Evolutionary conservation across 2,329 filamentous ascomycete species (phyloP), one percentile per base, ranked within the genome.

Genomic region (Nemania abortiva): DNA sequence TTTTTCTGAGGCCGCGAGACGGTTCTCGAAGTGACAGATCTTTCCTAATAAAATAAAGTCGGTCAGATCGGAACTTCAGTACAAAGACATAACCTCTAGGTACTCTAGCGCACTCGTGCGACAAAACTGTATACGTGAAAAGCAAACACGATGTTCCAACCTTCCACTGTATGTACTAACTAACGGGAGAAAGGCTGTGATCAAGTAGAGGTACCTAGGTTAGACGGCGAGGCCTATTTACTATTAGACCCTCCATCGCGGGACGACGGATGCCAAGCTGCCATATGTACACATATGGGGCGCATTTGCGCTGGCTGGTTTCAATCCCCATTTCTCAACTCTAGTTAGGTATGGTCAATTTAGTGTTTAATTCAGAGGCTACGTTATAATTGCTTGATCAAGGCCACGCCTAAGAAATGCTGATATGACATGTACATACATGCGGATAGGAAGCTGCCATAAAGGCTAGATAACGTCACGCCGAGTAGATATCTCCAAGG

Each of bases 231-330:
- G 49, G 24, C 22, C 49, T 27, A 47, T 47, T 47, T 47, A n/a
- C n/a, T n/a, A n/a, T n/a, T n/a, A 63, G 34, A 18, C 27, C 68
- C 52, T 57, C 55, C 64, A 65, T 70, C 52, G 6, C 61, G 68
- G 65, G 53, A 68, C 45, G 52, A 53, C 68, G 68, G 65, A 56
- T 56, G 68, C 61, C 65, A 68, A 70, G 68, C 49, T 47, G 50
- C 55, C 55, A 62, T 47, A 54, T 64, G 56, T 61, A 54, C 34
- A 50, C 22, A 1, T 13, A 67, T 63, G 67, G 63, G 45, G 67
- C 37, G 5, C 27, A n/a, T 62, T 20, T 3, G 29, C 45, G 34
- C n/a, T 42, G 24, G 54, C 11, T 22, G 24, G 53, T 45, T 57
- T 59, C 27, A 31, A 22, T 45, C 49, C 15, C 39, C 6, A 7